Evolutionary conservation across 2,329 filamentous ascomycete species (phyloP), one percentile per base, ranked within the genome.

Genomic region (Paecilomyces variotii): DNA sequence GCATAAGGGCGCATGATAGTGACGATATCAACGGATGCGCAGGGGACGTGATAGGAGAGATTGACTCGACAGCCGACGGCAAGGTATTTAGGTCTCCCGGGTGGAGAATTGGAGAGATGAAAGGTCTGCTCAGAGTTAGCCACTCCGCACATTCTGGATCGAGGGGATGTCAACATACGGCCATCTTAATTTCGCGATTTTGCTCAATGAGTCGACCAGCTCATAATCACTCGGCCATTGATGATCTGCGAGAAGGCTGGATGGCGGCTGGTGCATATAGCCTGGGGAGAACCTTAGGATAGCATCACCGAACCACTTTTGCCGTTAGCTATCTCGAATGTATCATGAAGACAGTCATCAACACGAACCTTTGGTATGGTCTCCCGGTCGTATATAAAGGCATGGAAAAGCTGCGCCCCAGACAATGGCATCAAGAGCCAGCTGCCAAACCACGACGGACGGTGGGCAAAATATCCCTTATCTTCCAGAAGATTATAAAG

Each of bases 1-100:
- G 93, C 2, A 97, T 84, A 1, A 93, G 82, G 0, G 93, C 93
- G 75, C 94, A 99, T 51, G 91, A 93, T 24, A 97, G 84, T 27
- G 87, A 88, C 9, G 84, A 87, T 71, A 96, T 93, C 50, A 91
- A 85, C 1, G 93, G 93, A 69, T 97, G 93, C 0, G 93, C 93
- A 28, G 88, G 84, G 1, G 88, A 87, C 1, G 90, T 91, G 57
- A 97, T 84, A 0, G 91, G 89, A 0, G 87, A 82, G 58, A 97
- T 87, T 11, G 82, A 77, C 25, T 96, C 81, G 2, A 86, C 79
- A 2, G 82, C 70, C 0, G 89, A 85, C 0, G 95, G 84, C 1
- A 79, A 66, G 3, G 73, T 71, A 54, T 77, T 72, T 12, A 83
- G 81, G 66, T 85, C 85, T 61, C 80, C 80, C 0, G 92, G 92